phyloP scores from a whole-genome alignment of 495 filamentous ascomycete species.

The Penicillium cosmopolitanum region DNA sequence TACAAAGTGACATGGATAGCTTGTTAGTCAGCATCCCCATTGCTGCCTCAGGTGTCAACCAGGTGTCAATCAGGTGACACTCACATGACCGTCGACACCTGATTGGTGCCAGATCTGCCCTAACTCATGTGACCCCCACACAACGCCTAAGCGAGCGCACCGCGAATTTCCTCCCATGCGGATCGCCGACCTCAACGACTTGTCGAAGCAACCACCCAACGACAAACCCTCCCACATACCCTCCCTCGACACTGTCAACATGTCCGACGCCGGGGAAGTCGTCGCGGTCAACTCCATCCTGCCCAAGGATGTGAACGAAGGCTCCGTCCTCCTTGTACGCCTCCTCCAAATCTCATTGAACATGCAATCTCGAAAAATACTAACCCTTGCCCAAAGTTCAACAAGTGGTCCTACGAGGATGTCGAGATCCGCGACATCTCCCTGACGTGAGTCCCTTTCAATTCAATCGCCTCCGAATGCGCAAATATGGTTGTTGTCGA shows the following conservation, averaged over 20 bases:
- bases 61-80: not conserved
- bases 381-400: constrained; percentile 59
- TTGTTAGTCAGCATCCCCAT: not conserved
- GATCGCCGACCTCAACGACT: constrained; percentile 7
- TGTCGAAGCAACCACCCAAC: constrained; percentile 42
- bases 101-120: constrained; percentile 38
- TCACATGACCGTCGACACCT: constrained; percentile 28
- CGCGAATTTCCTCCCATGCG: constrained; percentile 37
- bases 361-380: not conserved
- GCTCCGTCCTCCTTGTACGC: constrained; percentile 77
- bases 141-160: constrained; percentile 52
- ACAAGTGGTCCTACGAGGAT: constrained; percentile 97
- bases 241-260: constrained; percentile 61
- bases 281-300: constrained; percentile 79
- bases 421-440: constrained; percentile 99
- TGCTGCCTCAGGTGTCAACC: not conserved
- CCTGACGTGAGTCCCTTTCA: constrained; percentile 80
- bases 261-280: constrained; percentile 96
- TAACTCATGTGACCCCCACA: constrained; percentile 41
- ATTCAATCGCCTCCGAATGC: constrained; percentile 12
- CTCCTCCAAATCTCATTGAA: not conserved
- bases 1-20: not conserved
- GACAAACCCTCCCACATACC: constrained; percentile 48
- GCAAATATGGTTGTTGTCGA: not conserved
- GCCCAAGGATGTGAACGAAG: constrained; percentile 93